Conservation (phyloP, 1,284 basidiomycete genomes). For the Sphagnurus paluster region DNA sequence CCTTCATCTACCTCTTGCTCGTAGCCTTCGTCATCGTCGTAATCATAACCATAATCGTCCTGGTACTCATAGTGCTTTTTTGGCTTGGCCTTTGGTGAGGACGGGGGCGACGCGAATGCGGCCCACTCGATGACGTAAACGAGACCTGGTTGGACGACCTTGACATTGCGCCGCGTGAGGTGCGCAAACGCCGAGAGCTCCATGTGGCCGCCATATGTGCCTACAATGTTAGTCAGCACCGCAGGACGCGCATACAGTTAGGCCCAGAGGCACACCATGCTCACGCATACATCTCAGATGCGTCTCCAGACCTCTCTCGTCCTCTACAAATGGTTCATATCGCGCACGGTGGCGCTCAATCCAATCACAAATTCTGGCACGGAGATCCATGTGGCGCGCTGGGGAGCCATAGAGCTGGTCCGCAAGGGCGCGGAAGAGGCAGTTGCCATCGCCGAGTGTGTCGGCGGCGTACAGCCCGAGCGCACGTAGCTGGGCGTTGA, state of each 20-base stretch:
- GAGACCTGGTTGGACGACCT: constrained; percentile 88
- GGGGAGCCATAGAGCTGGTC: constrained; percentile 83
- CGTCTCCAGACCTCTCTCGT: constrained; percentile 71
- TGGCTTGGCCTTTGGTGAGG: constrained; percentile 7
- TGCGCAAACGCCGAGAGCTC: constrained; percentile 90
- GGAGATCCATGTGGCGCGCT: constrained; percentile 66
- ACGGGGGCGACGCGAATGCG: constrained; percentile 40
- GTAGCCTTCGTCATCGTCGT: constrained; percentile 7
- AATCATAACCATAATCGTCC: constrained; percentile 8
- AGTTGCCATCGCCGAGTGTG: constrained; percentile 54
- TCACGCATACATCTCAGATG: constrained; percentile 78
- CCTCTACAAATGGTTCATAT: constrained; percentile 89
- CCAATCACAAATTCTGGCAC: constrained; percentile 82
- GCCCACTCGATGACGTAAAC: constrained; percentile 82
- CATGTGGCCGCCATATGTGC: constrained; percentile 89
- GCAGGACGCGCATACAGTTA: not conserved
- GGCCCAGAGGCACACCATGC: constrained; percentile 52
- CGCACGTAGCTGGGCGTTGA: constrained; percentile 68
- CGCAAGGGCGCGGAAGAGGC: constrained; percentile 80
- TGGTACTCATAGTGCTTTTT: not conserved
- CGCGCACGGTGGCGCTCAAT: constrained; percentile 68
- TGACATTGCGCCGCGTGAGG: constrained; percentile 75
- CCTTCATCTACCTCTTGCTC: constrained; percentile 22
- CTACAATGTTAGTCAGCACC: too few species aligned
- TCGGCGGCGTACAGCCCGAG: constrained; percentile 51